Evolutionary conservation across 768 basidiomycete genomes (phyloP).

Genomic region (Collybia sordida): DNA sequence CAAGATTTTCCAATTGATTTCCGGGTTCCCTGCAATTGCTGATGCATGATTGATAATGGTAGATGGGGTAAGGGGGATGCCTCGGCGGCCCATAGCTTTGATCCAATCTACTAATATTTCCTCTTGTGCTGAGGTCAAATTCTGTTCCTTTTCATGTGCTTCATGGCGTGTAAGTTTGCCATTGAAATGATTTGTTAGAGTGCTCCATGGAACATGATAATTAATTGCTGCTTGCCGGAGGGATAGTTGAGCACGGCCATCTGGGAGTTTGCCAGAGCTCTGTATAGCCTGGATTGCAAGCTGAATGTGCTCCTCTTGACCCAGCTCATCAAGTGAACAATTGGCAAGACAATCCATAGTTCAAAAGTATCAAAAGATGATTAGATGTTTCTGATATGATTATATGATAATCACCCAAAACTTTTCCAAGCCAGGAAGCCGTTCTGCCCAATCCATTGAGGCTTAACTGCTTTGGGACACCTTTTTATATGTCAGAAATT

Average conservation of each 20-base stretch:
- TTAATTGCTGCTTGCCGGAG: constrained; percentile 14
- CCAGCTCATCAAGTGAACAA: too few species aligned
- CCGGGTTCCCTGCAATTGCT: constrained; percentile 13
- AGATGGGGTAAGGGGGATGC: constrained; percentile 12
- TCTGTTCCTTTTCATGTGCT: constrained; percentile 18
- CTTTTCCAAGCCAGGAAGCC: too few species aligned
- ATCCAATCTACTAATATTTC: constrained; percentile 21
- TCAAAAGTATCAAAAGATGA: too few species aligned
- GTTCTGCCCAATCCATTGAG: too few species aligned
- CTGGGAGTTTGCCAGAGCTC: background rate
- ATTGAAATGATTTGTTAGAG: background rate
- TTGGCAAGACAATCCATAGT: too few species aligned
- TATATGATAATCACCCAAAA: too few species aligned
- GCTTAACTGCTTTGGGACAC: too few species aligned
- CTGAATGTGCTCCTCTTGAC: constrained; percentile 14
- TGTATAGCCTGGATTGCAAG: constrained; percentile 12
- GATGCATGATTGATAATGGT: background rate
- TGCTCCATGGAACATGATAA: constrained; percentile 14
- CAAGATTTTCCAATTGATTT: constrained; percentile 13
- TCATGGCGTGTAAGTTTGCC: constrained; percentile 10
- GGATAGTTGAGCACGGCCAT: constrained; percentile 10
- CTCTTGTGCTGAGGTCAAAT: constrained; percentile 10
- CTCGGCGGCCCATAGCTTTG: constrained; percentile 17
- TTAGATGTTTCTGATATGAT: too few species aligned
- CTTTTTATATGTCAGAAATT: too few species aligned